A percentile compares a stretch with the other conserved stretches of the same genome.
phyloP scores from a whole-genome alignment of 192 early-diverging fungal genomes.

The Podila epicladia region DNA sequence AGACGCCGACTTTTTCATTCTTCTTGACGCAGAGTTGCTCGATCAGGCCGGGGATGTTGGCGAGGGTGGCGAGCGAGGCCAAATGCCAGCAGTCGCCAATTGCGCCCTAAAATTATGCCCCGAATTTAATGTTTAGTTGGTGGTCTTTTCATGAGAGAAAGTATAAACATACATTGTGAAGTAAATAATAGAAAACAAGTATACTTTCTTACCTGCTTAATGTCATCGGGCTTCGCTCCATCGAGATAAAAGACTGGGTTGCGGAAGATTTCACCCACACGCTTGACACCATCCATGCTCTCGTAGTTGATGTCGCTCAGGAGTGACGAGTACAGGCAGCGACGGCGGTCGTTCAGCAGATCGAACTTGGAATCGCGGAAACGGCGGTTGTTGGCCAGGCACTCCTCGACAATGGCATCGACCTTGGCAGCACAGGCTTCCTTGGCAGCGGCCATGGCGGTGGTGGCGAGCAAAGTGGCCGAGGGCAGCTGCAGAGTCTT shows the following conservation, averaged over 20 bases:
- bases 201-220: conserved; percentile 17
- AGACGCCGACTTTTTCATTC: conserved; percentile 60
- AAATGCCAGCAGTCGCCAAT: conserved; percentile 62
- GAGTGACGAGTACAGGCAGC: conserved; percentile 10
- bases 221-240: conserved; percentile 34
- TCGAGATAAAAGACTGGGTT: conserved; percentile 54
- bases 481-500: not conserved
- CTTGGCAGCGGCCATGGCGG: conserved; percentile 12
- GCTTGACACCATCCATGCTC: conserved; percentile 17
- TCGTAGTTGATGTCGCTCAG: not conserved
- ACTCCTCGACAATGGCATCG: conserved; percentile 23
- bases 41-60: conserved; percentile 52
- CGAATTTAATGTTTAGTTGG: not conserved
- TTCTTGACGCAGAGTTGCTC: conserved; percentile 55
- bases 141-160: not conserved
- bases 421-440: conserved; percentile 21
- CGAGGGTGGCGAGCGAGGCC: conserved; percentile 48
- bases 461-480: conserved; percentile 11
- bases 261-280: conserved; percentile 51
- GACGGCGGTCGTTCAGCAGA: not conserved
- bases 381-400: conserved; percentile 9
- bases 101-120: conserved; percentile 18
- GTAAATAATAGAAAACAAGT: not conserved
- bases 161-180: no score
- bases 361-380: conserved; percentile 26